phyloP scores from a whole-genome alignment of 2,329 filamentous ascomycete species.

The Colletotrichum sp. region DNA sequence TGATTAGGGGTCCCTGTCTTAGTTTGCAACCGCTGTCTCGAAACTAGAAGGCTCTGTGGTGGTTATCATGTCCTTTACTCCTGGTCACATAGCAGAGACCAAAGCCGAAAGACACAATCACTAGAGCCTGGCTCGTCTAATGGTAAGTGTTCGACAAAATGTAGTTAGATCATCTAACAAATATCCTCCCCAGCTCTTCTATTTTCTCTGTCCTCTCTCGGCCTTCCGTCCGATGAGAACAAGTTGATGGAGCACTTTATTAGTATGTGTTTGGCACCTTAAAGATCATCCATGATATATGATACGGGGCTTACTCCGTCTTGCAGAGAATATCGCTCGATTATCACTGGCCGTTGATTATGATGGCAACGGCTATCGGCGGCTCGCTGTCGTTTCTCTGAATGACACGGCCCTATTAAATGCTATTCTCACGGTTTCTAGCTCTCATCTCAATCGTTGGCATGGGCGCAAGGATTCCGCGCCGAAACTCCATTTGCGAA shows the following conservation, averaged over 20 bases:
- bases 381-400: background rate
- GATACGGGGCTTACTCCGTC: background rate
- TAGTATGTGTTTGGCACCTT: background rate
- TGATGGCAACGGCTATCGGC: background rate
- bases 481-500: background rate
- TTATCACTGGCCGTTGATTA: background rate
- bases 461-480: background rate
- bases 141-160: background rate
- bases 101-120: background rate
- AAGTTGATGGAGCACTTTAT: background rate
- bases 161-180: background rate
- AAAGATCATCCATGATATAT: background rate
- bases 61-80: background rate
- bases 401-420: background rate
- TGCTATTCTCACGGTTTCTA: background rate
- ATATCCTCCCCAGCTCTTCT: background rate
- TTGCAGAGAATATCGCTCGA: background rate
- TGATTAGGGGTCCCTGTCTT: background rate
- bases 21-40: background rate
- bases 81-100: background rate
- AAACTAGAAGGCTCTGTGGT: background rate
- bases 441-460: background rate
- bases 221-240: background rate
- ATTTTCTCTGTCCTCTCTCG: background rate
- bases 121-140: background rate